Base-by-base conservation (phyloP, 2,329 filamentous ascomycete genomes). In the Clonostachys sp. region DNA sequence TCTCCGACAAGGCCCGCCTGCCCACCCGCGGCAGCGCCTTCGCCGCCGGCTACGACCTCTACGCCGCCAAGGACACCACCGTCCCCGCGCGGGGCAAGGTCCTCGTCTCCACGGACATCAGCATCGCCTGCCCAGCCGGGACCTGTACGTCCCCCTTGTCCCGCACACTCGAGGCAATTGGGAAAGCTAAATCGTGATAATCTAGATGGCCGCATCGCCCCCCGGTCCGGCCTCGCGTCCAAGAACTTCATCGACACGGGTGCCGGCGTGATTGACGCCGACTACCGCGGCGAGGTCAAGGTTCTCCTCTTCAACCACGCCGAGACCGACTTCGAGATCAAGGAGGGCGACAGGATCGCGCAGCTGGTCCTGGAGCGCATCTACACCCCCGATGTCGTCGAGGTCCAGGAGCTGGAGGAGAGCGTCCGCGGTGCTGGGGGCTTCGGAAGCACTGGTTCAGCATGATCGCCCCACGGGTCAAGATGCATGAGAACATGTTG, bases 201-300 rank as follows among this genome's bases (percentile, higher is more conserved):
- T 12, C 10, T 12, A 92, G 89, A 97, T 64, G 92, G 92, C 55
- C 86, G 91, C 49, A 83, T 96, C 47, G 91, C 91, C 4, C 91
- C 91, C 10, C 87, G 91, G 54, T 94, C 89, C n/a, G 91, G 91
- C 43, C 84, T 96, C 35, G 92, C 92, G 3, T 78, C 84, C 51
- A 99, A 99, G 74, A 84, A 97, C 73, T 94, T 91, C 71, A 97
- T 99, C 65, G 91, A 96, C 67, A 94, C 89, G 0, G 91, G 95
- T 52, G 94, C 94, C 0, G 94, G 94, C 47, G 94, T 99, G 54
- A 97, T 99, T 59, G 94, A 99, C 67, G 91, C 92, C 34, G 94
- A 99, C 70, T 99, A 99, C 74, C 82, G 94, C 35, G 94, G 94
- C 17, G 88, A 88, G 56, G 86, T 99, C 60, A 96, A 95, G 75